A percentile compares a stretch with the other conserved stretches of the same genome.
Evolutionary conservation across 306 rosid genomes (phyloP).

Genomic region (Astragalus glycyphyllos): DNA sequence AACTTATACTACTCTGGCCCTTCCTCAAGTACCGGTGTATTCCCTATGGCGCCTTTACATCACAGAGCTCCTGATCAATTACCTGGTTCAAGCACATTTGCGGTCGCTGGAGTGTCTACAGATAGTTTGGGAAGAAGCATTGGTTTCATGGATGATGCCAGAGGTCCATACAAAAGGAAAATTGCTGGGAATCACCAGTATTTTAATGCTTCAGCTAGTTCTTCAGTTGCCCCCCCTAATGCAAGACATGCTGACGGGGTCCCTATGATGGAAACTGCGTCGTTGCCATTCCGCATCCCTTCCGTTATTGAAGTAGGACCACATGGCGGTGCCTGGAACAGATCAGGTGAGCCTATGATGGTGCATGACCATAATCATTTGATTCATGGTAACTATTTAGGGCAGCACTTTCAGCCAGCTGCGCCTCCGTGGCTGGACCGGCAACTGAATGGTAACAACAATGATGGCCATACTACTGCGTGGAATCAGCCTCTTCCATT

Average conservation of each 20-base stretch:
- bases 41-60: constrained; percentile 65
- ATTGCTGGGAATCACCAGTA: constrained; percentile 63
- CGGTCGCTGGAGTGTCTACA: constrained; percentile 58
- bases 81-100: constrained; percentile 67
- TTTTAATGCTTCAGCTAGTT: constrained; percentile 64
- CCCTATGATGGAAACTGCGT: constrained; percentile 63
- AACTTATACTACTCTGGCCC: constrained; percentile 73
- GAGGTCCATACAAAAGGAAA: constrained; percentile 90
- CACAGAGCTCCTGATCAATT: constrained; percentile 63
- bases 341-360: constrained; percentile 63
- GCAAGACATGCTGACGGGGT: constrained; percentile 70
- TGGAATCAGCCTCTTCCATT: constrained; percentile 72
- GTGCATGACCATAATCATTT: constrained; percentile 68
- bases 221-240: constrained; percentile 66
- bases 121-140: constrained; percentile 68
- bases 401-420: constrained; percentile 80
- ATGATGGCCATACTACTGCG: constrained; percentile 63
- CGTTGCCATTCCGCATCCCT: constrained; percentile 56
- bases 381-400: constrained; percentile 70
- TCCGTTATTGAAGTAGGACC: constrained; percentile 68
- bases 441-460: constrained; percentile 58
- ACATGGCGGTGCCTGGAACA: constrained; percentile 57
- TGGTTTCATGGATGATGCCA: constrained; percentile 66
- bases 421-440: constrained; percentile 81
- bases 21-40: constrained; percentile 64